Evolutionary conservation across 148 eudicot genomes (phyloP), one percentile per base, ranked within the genome.

Genomic region (Cornus suecica): DNA sequence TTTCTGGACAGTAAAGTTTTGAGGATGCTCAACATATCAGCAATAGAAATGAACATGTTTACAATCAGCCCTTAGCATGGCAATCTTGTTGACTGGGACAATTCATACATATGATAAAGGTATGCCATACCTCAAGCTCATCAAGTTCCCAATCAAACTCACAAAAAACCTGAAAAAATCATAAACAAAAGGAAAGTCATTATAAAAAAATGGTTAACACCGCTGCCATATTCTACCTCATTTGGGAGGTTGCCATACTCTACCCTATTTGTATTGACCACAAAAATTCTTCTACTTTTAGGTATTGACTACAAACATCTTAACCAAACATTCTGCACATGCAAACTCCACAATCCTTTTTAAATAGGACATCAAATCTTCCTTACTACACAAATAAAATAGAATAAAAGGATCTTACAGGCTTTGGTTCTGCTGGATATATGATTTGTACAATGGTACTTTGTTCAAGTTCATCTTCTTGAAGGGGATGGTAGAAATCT

Each of bases 131-230:
- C 97, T 95, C 94, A 58, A 88, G 79, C 74, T 95, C 99, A 85
- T 95, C 99, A 34, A 95, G 71, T 30, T 95, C 99, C 99, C 99
- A 95, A 85, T 95, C 99, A 83, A 89, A 95, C 77, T 92, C 97
- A 34, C 90, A 82, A 34, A 92, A 66, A 27, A 92, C 88, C 99
- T 95, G 88, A 70, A 90, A 77, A 23, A 26, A 65, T 48, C 25
- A 62, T 48, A 72, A 41, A 60, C 51, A 73, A 32, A 71, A 74
- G 61, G 13, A 26, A 34, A 48, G 52, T 72, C 25, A 45, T 41
- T 60, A 41, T 48, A 71, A 23, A n/a, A 3, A 61, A 42, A 64
- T 13, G 14, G 29, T 30, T 30, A 1, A 30, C 48, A 30, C 27
- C 62, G 14, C 67, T 22, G 31, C 27, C 34, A 18, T 51, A 75